phyloP scores from a whole-genome alignment of 768 basidiomycete species.

The Cantharellus cinnabarinus region DNA sequence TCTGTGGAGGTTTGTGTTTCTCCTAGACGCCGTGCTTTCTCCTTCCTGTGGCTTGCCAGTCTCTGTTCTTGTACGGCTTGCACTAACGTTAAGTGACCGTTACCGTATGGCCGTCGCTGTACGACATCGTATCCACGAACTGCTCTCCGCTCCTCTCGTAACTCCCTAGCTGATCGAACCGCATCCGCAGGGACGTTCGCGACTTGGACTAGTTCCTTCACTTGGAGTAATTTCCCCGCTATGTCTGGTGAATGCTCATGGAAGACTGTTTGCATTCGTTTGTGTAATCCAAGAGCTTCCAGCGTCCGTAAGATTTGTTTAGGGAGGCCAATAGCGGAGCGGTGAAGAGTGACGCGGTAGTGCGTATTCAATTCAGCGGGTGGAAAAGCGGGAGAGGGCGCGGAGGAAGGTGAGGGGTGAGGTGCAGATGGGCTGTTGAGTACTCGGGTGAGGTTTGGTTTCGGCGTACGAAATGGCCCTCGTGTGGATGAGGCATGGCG shows the following conservation, averaged over 20 bases:
- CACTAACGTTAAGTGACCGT: not conserved
- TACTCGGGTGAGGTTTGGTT: not conserved
- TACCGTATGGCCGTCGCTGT: constrained; percentile 1
- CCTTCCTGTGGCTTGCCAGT: not conserved
- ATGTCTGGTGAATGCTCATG: constrained; percentile 49
- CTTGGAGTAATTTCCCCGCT: constrained; percentile 67
- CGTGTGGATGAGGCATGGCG: not conserved
- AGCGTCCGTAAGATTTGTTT: constrained; percentile 51
- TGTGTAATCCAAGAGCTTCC: constrained; percentile 62
- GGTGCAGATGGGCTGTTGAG: too few species aligned
- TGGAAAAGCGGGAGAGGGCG: not conserved
- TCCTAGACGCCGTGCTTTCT: too few species aligned
- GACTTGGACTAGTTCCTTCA: constrained; percentile 83
- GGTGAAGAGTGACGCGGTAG: constrained; percentile 73
- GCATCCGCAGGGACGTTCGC: constrained; percentile 53
- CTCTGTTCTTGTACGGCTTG: not conserved
- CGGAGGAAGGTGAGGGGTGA: not conserved
- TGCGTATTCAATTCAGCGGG: constrained; percentile 27
- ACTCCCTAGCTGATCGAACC: constrained; percentile 51
- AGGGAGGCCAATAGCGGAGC: constrained; percentile 72
- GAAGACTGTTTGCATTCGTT: constrained; percentile 70
- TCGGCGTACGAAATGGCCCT: not conserved
- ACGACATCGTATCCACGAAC: constrained; percentile 43
- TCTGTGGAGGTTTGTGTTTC: too few species aligned
- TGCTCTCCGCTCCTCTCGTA: constrained; percentile 44